phyloP scores from a whole-genome alignment of 306 rosid species.

The Castanea mollissima region DNA sequence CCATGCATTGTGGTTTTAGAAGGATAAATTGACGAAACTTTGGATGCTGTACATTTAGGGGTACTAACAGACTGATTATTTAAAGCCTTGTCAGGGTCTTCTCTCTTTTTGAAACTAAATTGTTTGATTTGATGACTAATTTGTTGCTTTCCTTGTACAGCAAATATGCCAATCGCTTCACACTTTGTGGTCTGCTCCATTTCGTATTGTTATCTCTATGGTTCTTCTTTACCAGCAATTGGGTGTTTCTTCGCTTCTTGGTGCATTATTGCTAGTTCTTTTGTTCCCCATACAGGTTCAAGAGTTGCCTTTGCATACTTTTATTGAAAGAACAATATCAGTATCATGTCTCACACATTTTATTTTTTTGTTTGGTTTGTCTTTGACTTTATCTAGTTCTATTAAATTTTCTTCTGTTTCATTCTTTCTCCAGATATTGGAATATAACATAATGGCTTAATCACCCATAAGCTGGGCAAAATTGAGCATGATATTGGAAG shows the following conservation, averaged over 20 bases:
- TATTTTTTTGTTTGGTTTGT: no score
- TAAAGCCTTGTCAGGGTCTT: neutral
- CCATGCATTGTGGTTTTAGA: neutral
- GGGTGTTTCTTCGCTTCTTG: constrained; percentile 82
- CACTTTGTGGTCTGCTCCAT: constrained; percentile 88
- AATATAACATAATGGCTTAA: neutral
- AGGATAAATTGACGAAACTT: neutral
- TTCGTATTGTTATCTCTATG: constrained; percentile 67
- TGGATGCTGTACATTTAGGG: neutral
- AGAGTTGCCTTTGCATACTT: neutral
- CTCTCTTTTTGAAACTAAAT: neutral
- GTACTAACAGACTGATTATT: neutral
- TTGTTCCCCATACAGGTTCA: constrained; percentile 74
- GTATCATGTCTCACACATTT: no score
- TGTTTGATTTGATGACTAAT: constrained; percentile 2
- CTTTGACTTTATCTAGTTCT: no score
- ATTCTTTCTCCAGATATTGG: no score
- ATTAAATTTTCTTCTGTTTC: no score
- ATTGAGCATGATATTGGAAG: no score
- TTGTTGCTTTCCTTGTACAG: constrained; percentile 36
- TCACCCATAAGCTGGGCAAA: no score
- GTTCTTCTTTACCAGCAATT: constrained; percentile 87
- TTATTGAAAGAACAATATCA: neutral
- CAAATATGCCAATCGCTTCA: constrained; percentile 79
- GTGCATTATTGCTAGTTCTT: constrained; percentile 60